Evolutionary conservation across 2,329 filamentous ascomycete genomes (phyloP), one percentile per base, ranked within the genome.

Genomic region (Xylariomycetidae sp.): DNA sequence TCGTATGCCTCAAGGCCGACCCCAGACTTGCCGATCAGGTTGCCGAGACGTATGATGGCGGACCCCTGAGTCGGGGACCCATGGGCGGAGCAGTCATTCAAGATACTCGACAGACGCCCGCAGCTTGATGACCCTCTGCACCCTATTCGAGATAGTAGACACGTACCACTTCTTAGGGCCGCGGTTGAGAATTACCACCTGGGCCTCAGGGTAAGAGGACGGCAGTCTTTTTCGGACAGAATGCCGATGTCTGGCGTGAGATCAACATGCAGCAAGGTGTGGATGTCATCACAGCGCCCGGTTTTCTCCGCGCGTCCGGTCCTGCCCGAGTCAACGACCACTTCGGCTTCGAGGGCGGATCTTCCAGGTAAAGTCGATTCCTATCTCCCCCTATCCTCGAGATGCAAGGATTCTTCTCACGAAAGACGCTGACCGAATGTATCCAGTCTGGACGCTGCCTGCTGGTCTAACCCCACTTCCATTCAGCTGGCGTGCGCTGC

Each of bases 201-300:
- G 44, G 4, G 41, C 41, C 8, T 42, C 16, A 2, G 43, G 43
- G 31, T 46, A 46, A 30, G 16, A 32, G 47, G 10, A 44, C 61
- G 3, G 65, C 61, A 4, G 55, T 53, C 20, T 69, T 58, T 31
- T 45, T 67, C 6, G 62, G 62, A 4, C 44, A 50, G 11, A 50
- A 48, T 16, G 42, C 38, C 0, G 45, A 45, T 4, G 58, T 65
- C 16, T 66, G 68, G 40, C 55, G 64, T 6, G 34, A 58, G 20
- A 63, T 54, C 2, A 43, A 39, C 11, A 40, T 39, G 3, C 44
- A 41, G 25, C 36, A 45, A 19, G 44, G 40, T 9, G 16, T 41
- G 7, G 36, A 41, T 17, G 31, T 34, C 9, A 41, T 34, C 18
- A 40, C 36, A 12, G 37, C 33, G 13, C 35, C 42, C 1, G 40